Percentiles rank a stretch among this genome's conserved stretches.
Conservation (phyloP, 345 rosid genomes). For the Citrus glauca region DNA sequence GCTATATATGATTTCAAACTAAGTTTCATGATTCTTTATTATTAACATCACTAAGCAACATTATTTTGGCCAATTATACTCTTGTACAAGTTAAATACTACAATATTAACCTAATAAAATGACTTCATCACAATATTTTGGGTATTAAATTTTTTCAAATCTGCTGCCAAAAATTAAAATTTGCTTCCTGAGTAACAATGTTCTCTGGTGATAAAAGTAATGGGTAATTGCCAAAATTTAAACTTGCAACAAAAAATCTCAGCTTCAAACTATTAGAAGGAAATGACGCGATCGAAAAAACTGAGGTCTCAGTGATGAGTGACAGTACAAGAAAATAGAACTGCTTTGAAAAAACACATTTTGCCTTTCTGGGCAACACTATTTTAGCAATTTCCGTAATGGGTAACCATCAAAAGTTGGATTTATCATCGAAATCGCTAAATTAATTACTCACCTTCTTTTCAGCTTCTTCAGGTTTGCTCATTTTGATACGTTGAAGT, state of each 20-base stretch:
- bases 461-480: constrained; percentile 49
- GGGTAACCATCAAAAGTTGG: constrained; percentile 12
- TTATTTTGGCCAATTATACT: background rate
- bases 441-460: constrained; percentile 28
- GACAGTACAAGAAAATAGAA: background rate
- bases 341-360: background rate
- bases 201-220: background rate
- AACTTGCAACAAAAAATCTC: background rate
- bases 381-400: constrained; percentile 1
- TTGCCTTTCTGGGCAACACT: background rate
- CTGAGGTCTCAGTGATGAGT: background rate
- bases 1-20: background rate
- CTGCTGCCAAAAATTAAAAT: no score
- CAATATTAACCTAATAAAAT: background rate
- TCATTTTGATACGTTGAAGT: constrained; percentile 43
- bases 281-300: background rate
- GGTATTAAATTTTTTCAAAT: background rate
- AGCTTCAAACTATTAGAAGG: background rate
- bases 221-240: background rate
- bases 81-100: background rate
- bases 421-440: background rate
- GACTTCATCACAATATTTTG: background rate
- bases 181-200: background rate
- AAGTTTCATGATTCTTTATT: background rate
- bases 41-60: background rate